phyloP scores from a whole-genome alignment of 2,329 filamentous ascomycete species.

The Paramyrothecium sp. region DNA sequence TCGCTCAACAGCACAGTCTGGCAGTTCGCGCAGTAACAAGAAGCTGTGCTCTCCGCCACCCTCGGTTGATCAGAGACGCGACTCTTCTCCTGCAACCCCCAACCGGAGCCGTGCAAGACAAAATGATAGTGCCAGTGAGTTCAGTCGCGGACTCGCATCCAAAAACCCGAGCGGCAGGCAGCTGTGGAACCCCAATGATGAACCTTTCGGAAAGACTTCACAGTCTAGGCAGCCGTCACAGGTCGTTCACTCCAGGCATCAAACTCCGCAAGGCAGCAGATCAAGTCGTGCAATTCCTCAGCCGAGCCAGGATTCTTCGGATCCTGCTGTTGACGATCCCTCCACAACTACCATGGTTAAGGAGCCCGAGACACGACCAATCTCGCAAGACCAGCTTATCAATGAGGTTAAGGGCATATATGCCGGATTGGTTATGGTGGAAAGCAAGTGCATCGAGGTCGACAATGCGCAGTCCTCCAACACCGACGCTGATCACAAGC shows the following conservation, averaged over 20 bases:
- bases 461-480: conserved; percentile 60
- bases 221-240: neutral
- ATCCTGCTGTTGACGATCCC: neutral
- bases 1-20: neutral
- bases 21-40: conserved; percentile 15
- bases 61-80: conserved; percentile 13
- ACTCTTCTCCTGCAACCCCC: conserved; percentile 15
- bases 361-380: conserved; percentile 51
- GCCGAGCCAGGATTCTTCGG: neutral
- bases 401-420: conserved; percentile 85
- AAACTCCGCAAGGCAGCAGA: neutral
- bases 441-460: conserved; percentile 83
- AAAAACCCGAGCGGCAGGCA: conserved; percentile 19
- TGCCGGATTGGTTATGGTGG: conserved; percentile 79
- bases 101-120: conserved; percentile 12
- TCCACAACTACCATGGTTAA: conserved; percentile 13
- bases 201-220: conserved; percentile 7
- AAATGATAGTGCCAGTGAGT: conserved; percentile 12
- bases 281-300: neutral
- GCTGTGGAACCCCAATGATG: conserved; percentile 26
- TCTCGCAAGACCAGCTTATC: conserved; percentile 75
- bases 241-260: conserved; percentile 2
- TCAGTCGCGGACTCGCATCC: conserved; percentile 17
- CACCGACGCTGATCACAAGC: conserved; percentile 36
- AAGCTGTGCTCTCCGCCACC: conserved; percentile 26